phyloP scores from a whole-genome alignment of 768 basidiomycete species.

The Rhizopogon vinicolor region DNA sequence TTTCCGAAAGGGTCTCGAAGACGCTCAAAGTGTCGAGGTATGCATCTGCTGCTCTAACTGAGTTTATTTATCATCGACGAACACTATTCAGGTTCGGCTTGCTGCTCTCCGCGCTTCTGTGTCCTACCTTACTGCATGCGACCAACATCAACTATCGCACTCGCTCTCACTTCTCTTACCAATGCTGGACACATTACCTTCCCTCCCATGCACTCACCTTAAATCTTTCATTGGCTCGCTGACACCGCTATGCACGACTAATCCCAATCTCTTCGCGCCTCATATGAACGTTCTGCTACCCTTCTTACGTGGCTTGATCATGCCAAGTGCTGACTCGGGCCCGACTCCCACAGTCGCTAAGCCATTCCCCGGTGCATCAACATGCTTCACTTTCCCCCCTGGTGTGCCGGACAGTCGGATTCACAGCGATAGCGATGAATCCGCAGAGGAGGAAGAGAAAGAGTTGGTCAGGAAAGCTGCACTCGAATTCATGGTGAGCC shows the following conservation, averaged over 20 bases:
- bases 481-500: constrained; percentile 76
- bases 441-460: constrained; percentile 56
- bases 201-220: constrained; percentile 48
- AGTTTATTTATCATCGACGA: constrained; percentile 2
- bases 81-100: constrained; percentile 52
- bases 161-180: constrained; percentile 58
- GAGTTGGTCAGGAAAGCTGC: constrained; percentile 68
- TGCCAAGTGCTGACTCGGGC: constrained; percentile 53
- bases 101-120: constrained; percentile 69
- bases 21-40: constrained; percentile 60
- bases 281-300: constrained; percentile 65
- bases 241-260: constrained; percentile 63
- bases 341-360: constrained; percentile 51
- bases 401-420: constrained; percentile 22
- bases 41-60: constrained; percentile 4
- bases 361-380: constrained; percentile 31
- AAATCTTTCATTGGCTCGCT: constrained; percentile 64
- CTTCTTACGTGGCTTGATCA: constrained; percentile 69
- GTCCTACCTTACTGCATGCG: constrained; percentile 62
- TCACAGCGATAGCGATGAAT: constrained; percentile 30
- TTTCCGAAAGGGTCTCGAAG: constrained; percentile 65
- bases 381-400: constrained; percentile 38
- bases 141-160: constrained; percentile 56
- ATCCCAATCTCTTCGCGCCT: constrained; percentile 68
- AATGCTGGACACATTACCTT: constrained; percentile 71